Evolutionary conservation across 2,329 filamentous ascomycete genomes (phyloP), one percentile per base, ranked within the genome.

Genomic region (Aureobasidium sp.): DNA sequence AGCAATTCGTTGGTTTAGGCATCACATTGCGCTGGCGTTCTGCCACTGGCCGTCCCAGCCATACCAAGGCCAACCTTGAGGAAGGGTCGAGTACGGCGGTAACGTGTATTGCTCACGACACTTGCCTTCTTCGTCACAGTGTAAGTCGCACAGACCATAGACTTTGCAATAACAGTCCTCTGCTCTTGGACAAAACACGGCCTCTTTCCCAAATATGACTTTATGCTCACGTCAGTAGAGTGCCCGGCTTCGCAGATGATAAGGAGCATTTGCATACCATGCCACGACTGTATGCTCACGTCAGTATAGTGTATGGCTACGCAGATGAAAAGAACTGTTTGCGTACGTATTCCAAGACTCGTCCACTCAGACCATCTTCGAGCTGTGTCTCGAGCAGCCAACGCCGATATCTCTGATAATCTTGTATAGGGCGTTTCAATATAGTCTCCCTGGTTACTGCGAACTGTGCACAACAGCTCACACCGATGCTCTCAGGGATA

Each of bases 101-200:
- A 88, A 75, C 2, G 74, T 75, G 69, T 88, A 89, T 62, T 84
- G 80, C 2, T 79, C 79, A 4, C 79, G 73, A 68, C 86, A 88
- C 29, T 75, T 76, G 26, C 77, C 74, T 20, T 75, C 69, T 1
- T 75, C 71, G 13, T 68, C 66, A 51, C 76, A 78, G 0, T 74
- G 66, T 17, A 82, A 65, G 62, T 79, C 66, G 71, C 87, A 89
- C 27, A 86, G 67, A 0, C 86, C 86, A 67, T 85, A 89, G n/a
- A 84, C 79, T 47, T 85, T 82, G 73, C 87, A 89, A 71, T 88
- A 88, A 69, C 86, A 89, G 10, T 82, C 79, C 52, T 77, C 73
- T 1, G 84, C 83, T 24, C 76, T 74, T 0, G 87, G 87, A 66
- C 86, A 89, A 67, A 86, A 79, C 1, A 87, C 78, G 7, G 56